phyloP scores from a whole-genome alignment of 768 basidiomycete species.

The Amanita fuliginea region DNA sequence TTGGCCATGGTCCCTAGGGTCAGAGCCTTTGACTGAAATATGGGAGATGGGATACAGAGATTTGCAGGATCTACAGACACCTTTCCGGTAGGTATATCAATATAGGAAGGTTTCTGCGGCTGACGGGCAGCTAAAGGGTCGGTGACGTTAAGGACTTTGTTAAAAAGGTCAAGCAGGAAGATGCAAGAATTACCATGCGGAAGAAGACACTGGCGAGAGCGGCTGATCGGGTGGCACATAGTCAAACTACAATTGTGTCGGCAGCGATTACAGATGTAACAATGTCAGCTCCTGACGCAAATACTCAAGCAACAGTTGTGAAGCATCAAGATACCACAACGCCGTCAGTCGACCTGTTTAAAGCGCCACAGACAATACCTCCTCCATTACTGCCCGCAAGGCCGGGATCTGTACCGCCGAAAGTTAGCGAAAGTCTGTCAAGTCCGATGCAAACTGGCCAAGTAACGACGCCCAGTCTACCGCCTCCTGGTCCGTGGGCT shows the following conservation, averaged over 20 bases:
- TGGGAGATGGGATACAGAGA: slow-evolving; percentile 77
- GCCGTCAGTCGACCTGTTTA: slow-evolving; percentile 9
- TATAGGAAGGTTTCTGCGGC: slow-evolving; percentile 3
- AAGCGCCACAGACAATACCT: slow-evolving; percentile 16
- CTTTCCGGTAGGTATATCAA: slow-evolving; percentile 45
- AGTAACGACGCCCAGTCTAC: slow-evolving; percentile 13
- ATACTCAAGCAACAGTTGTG: slow-evolving; percentile 9
- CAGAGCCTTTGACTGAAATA: slow-evolving; percentile 63
- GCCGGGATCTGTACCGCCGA: slow-evolving; percentile 35
- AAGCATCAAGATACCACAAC: slow-evolving; percentile 9
- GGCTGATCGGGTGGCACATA: slow-evolving; percentile 17
- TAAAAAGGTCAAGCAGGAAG: slow-evolving; percentile 58
- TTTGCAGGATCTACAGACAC: slow-evolving; percentile 48
- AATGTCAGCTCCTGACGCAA: slow-evolving; percentile 7
- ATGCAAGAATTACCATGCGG: slow-evolving; percentile 47
- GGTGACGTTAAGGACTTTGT: slow-evolving; percentile 70
- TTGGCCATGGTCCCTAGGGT: slow-evolving; percentile 59
- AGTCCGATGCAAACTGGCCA: slow-evolving; percentile 14
- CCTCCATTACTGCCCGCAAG: slow-evolving; percentile 66
- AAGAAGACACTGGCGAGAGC: slow-evolving; percentile 26
- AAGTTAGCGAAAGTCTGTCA: slow-evolving; percentile 12
- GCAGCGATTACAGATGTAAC: slow-evolving; percentile 4
- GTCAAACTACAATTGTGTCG: slow-evolving; percentile 15
- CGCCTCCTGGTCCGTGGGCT: slow-evolving; percentile 19
- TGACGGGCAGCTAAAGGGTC: slow-evolving; percentile 27